Base-by-base conservation (phyloP, 2,329 filamentous ascomycete species). In the Penicillium palitans region DNA sequence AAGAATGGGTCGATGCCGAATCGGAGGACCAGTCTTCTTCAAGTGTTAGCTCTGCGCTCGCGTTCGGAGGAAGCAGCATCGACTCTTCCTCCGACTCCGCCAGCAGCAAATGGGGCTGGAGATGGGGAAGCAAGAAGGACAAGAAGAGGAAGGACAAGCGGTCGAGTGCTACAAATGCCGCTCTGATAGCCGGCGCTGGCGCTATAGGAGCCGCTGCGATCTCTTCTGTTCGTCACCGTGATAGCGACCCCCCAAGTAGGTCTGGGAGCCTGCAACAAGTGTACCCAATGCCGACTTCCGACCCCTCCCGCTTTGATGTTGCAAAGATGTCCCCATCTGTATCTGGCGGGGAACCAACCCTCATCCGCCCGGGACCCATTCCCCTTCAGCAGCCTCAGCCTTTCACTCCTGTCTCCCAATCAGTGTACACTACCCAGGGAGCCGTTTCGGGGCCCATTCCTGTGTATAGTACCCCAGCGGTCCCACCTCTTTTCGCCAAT, bases 371-470 rank as follows among this genome's bases (percentile, higher is more conserved):
- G 6, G 84, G 79, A 6, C 80, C 85, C 0, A 82, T 91, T 33
- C 86, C 87, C 12, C 80, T 97, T n/a, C 89, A 95, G 71, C 91
- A 96, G 67, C 93, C 93, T 2, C 88, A 92, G 66, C 93, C 93
- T 2, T 83, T 90, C 58, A 81, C 84, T 2, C 90, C 90, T 0
- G 86, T 96, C 3, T 87, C 87, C 39, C 83, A 84, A 61, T 84
- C 84, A 19, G 82, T 93, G 1, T 90, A 91, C 66, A 82, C 76
- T 21, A 75, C 75, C 5, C 78, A 80, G 59, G 70, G 73, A 13
- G 70, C 35, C 7, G 31, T 62, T 15, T 60, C 63, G 12, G 61
- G 74, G 12, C 66, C 73, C 17, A 74, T 75, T 29, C 70, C 76
- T 41, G 69, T 72, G 6, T 80, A 81, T 60, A 70, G 65, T 41